Evolutionary conservation across 2,329 filamentous ascomycete species (phyloP).

Genomic region (Fusarium veterinarium): DNA sequence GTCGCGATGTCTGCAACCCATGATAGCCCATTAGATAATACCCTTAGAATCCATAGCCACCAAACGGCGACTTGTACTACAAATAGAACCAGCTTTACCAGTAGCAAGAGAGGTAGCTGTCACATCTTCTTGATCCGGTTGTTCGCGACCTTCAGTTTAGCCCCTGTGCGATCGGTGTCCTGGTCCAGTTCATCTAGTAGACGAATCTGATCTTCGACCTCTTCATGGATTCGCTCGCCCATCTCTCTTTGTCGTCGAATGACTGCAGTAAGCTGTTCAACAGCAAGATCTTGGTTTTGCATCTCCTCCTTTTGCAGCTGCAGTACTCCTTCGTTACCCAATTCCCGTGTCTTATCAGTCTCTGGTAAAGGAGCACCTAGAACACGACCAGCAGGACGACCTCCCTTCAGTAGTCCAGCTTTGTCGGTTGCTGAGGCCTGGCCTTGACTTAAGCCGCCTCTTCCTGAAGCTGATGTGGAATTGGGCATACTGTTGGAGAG

Average conservation of each 20-base stretch:
- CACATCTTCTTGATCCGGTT: slow-evolving; percentile 75
- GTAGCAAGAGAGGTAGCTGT: slow-evolving; percentile 46
- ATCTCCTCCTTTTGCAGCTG: slow-evolving; percentile 81
- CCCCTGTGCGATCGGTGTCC: slow-evolving; percentile 72
- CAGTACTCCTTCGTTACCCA: slow-evolving; percentile 80
- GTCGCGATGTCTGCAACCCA: slow-evolving; percentile 47
- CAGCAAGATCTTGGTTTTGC: slow-evolving; percentile 78
- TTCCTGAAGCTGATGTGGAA: slow-evolving; percentile 38
- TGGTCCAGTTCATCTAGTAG: slow-evolving; percentile 75
- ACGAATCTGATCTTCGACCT: slow-evolving; percentile 77
- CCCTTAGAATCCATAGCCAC: slow-evolving; percentile 46
- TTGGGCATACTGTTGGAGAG: slow-evolving; percentile 68
- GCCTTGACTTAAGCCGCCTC: slow-evolving; percentile 61
- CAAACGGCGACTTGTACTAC: slow-evolving; percentile 47
- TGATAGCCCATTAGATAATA: slow-evolving; percentile 35
- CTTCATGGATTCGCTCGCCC: slow-evolving; percentile 79
- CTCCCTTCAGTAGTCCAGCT: slow-evolving; percentile 57
- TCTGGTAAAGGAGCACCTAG: slow-evolving; percentile 79
- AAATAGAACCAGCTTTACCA: slow-evolving; percentile 46
- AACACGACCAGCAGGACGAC: slow-evolving; percentile 67
- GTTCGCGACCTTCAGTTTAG: slow-evolving; percentile 80
- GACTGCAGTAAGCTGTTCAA: slow-evolving; percentile 75
- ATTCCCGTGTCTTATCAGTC: slow-evolving; percentile 79
- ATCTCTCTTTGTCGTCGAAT: slow-evolving; percentile 81
- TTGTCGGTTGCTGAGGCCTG: slow-evolving; percentile 62